These are phyloP conservation scores for Plasmodium cynomolgi DNA, from an alignment of 169 alveolate genomes.

Conservation along the genomic window DNA sequence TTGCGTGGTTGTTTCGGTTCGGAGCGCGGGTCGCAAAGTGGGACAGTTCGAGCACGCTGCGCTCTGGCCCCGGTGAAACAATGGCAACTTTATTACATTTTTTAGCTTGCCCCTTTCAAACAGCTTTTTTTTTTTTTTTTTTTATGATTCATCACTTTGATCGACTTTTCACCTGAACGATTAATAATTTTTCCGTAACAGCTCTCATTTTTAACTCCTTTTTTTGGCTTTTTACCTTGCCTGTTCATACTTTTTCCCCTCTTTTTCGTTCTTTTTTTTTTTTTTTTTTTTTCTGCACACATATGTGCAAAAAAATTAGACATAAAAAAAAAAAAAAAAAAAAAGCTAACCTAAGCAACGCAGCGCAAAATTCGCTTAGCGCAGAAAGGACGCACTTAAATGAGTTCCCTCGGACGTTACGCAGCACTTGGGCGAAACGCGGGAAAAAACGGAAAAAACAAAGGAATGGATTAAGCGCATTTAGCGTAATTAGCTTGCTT, in stretches of 20 bases:
- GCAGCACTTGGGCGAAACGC: not conserved
- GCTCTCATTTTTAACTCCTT: slow-evolving; percentile 7
- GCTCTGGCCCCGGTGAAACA: not conserved
- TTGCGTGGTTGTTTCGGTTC: not conserved
- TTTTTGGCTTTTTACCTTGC: slow-evolving; percentile 5
- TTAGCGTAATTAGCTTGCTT: not conserved
- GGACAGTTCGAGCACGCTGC: not conserved
- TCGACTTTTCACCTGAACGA: slow-evolving; percentile 1
- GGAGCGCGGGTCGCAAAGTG: not conserved
- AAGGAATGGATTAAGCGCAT: not conserved
- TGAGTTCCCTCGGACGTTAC: not conserved
- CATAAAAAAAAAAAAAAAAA: slow-evolving; percentile 39
- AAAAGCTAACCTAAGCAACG: not conserved
- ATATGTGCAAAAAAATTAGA: slow-evolving; percentile 61
- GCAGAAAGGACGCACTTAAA: not conserved
- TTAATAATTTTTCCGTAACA: not conserved
- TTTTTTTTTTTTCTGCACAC: slow-evolving; percentile 44
- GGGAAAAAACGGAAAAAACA: not conserved
- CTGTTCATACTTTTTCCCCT: not conserved
- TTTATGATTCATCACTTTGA: not conserved
- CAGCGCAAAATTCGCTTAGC: not conserved
- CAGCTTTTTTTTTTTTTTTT: slow-evolving; percentile 2
- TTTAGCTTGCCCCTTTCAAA: not conserved
- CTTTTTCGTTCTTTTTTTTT: not conserved
- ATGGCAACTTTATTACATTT: not conserved